Percentiles rank a stretch among this genome's conserved stretches.
phyloP scores from a whole-genome alignment of 441 rosid species.

The Mallotus japonicus region DNA sequence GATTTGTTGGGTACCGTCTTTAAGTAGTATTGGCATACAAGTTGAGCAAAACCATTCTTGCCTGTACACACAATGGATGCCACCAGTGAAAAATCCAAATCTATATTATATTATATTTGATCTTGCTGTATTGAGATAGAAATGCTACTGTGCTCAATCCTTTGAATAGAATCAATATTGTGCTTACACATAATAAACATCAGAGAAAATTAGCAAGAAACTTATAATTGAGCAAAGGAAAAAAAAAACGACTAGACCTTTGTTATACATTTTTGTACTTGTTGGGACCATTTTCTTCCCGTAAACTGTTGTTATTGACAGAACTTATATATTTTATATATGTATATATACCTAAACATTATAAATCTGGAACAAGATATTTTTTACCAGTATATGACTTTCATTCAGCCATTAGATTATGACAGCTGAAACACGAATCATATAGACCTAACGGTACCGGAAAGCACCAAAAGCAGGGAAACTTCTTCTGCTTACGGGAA shows the following conservation, averaged over 20 bases:
- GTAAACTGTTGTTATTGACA: conserved; percentile 36
- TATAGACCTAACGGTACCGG: too few relatives aligned
- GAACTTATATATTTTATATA: conserved; percentile 5
- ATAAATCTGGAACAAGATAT: conserved; percentile 24
- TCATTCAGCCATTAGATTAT: too few relatives aligned
- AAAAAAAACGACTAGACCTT: conserved; percentile 15
- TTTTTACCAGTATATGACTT: conserved; percentile 28
- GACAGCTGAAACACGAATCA: too few relatives aligned
- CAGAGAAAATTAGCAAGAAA: conserved; percentile 26
- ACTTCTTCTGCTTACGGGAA: too few relatives aligned
- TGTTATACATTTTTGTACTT: conserved; percentile 43
- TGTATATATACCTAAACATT: conserved; percentile 33
- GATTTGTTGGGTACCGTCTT: not conserved
- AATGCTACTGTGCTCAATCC: conserved; percentile 27
- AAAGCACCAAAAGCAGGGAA: too few relatives aligned
- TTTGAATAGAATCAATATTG: conserved; percentile 22
- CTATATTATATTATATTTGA: not conserved
- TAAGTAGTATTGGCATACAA: not conserved
- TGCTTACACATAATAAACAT: conserved; percentile 34
- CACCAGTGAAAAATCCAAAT: not conserved
- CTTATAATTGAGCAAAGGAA: conserved; percentile 25
- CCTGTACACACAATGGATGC: not conserved
- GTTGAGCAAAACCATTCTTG: not conserved
- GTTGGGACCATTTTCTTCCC: conserved; percentile 31
- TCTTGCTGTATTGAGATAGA: conserved; percentile 4